These are phyloP conservation scores for Botrytis aclada DNA, from an alignment of 2,329 filamentous ascomycete genomes.

Conservation along the genomic window DNA sequence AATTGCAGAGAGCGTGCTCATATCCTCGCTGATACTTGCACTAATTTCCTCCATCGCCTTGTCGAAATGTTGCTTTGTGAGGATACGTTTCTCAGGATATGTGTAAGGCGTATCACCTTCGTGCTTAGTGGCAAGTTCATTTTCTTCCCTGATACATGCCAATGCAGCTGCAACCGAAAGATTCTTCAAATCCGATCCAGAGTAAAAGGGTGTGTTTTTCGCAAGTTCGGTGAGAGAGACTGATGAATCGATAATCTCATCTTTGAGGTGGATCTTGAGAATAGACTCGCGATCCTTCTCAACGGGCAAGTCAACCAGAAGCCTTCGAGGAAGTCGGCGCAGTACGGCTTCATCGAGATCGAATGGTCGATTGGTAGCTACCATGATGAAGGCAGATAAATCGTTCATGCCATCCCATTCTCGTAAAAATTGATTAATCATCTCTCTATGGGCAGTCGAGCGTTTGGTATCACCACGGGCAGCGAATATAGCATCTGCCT, in stretches of 20 bases:
- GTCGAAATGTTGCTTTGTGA: conserved; percentile 73
- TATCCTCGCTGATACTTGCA: conserved; percentile 90
- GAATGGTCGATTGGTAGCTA: conserved; percentile 92
- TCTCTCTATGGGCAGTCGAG: conserved; percentile 64
- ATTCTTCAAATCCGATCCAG: conserved; percentile 81
- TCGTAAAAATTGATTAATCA: conserved; percentile 93
- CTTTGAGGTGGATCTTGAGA: conserved; percentile 66
- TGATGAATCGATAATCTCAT: conserved; percentile 58
- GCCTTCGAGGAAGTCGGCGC: conserved; percentile 67
- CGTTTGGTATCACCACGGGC: conserved; percentile 52
- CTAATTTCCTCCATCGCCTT: conserved; percentile 84
- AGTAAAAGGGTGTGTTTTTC: conserved; percentile 70
- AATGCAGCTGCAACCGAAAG: conserved; percentile 76
- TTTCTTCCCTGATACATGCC: conserved; percentile 75
- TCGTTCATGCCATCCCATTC: conserved; percentile 93
- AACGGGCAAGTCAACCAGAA: conserved; percentile 71
- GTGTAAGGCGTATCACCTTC: conserved; percentile 41
- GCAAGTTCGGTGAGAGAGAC: conserved; percentile 64
- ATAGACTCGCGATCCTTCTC: conserved; percentile 65
- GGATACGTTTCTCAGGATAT: conserved; percentile 66
- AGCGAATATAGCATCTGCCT: conserved; percentile 89
- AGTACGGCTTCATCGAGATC: conserved; percentile 88
- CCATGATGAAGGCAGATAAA: conserved; percentile 91
- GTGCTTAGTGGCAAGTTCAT: conserved; percentile 42
- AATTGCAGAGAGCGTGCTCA: conserved; percentile 80